phyloP scores from a whole-genome alignment of 2,329 filamentous ascomycete species.

The Cytospora leucostoma region DNA sequence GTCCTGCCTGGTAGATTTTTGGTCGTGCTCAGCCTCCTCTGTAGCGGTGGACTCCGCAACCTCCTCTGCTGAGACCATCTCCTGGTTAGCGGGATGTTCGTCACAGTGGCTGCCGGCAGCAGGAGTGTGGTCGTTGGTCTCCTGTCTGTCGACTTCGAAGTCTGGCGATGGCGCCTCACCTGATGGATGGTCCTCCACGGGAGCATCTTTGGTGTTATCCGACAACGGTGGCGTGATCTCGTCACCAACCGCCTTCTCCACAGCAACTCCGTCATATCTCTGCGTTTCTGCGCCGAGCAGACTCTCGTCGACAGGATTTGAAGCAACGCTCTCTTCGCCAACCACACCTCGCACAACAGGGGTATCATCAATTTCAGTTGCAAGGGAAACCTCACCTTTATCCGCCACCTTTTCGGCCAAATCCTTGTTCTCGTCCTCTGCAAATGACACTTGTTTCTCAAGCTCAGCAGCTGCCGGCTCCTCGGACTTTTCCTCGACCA shows the following conservation, averaged over 20 bases:
- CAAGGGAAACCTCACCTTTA: slow-evolving; percentile 26
- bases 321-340: slow-evolving; percentile 27
- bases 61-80: background rate
- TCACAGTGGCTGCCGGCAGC: background rate
- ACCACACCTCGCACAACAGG: slow-evolving; percentile 21
- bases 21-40: background rate
- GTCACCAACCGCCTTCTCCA: slow-evolving; percentile 17
- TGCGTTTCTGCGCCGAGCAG: slow-evolving; percentile 15
- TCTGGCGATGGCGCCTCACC: background rate
- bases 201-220: slow-evolving; percentile 7
- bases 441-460: slow-evolving; percentile 3
- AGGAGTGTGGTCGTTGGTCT: background rate
- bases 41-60: background rate
- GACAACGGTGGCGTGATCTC: slow-evolving; percentile 13
- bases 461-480: slow-evolving; percentile 8
- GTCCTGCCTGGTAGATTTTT: slow-evolving; percentile 1
- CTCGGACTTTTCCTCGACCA: background rate
- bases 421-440: slow-evolving; percentile 5
- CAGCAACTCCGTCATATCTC: slow-evolving; percentile 7
- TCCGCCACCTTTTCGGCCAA: slow-evolving; percentile 15
- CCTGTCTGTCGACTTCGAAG: background rate
- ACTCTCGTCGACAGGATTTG: slow-evolving; percentile 26
- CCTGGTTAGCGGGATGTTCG: background rate
- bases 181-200: slow-evolving; percentile 2
- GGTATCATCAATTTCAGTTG: slow-evolving; percentile 24